Conservation (phyloP, 192 early-diverging fungal genomes). For the Podochytrium sp. region DNA sequence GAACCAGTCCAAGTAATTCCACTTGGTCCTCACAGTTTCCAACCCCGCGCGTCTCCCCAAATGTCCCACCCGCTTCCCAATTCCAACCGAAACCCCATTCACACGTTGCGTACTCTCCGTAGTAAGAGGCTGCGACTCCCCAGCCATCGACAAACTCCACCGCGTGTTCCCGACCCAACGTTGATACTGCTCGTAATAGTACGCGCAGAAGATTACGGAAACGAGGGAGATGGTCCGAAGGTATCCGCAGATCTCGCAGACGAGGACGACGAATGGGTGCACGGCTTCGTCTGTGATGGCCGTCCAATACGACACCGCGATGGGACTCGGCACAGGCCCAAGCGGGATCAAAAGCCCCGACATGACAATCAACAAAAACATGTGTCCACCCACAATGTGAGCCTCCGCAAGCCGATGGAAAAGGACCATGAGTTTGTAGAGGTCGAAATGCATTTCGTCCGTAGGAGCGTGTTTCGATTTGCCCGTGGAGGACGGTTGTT, state of each 20-base stretch:
- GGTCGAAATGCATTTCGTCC: slow-evolving; percentile 21
- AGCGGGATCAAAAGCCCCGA: slow-evolving; percentile 32
- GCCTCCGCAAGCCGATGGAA: slow-evolving; percentile 41
- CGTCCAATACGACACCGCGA: slow-evolving; percentile 25
- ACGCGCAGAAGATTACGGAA: slow-evolving; percentile 26
- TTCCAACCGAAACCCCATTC: slow-evolving; percentile 17
- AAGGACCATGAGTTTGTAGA: slow-evolving; percentile 24
- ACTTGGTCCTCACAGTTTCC: slow-evolving; percentile 5
- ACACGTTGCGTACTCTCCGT: slow-evolving; percentile 14
- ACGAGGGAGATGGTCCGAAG: slow-evolving; percentile 26
- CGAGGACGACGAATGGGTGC: slow-evolving; percentile 39
- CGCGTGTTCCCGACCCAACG: slow-evolving; percentile 41
- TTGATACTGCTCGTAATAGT: slow-evolving; percentile 46
- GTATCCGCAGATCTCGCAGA: slow-evolving; percentile 32
- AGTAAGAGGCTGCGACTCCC: slow-evolving; percentile 13
- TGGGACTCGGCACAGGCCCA: not conserved
- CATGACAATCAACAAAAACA: slow-evolving; percentile 39
- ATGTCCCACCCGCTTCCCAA: slow-evolving; percentile 36
- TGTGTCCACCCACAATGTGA: slow-evolving; percentile 43
- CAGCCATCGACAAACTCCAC: slow-evolving; percentile 25
- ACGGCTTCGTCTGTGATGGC: slow-evolving; percentile 32
- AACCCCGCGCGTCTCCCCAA: slow-evolving; percentile 37
- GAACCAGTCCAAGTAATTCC: slow-evolving; percentile 41
- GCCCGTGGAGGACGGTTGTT: not conserved
- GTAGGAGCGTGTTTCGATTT: not conserved